Conservation (phyloP, 768 basidiomycete species). For the Suillus luteus region DNA sequence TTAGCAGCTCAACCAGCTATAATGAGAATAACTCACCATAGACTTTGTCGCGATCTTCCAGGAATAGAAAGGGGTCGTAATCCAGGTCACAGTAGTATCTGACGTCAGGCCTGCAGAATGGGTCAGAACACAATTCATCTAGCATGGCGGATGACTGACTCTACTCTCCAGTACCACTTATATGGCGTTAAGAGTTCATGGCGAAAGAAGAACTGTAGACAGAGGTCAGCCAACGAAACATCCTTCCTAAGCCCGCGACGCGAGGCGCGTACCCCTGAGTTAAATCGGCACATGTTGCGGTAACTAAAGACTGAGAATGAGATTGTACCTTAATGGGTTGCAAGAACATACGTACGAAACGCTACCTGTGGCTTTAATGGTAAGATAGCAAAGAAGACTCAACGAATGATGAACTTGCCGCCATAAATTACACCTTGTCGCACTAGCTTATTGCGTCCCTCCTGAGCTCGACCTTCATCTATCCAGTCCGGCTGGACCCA, state of each 20-base stretch:
- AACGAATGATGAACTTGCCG: slow-evolving; percentile 34
- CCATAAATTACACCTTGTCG: slow-evolving; percentile 50
- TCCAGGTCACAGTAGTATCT: slow-evolving; percentile 58
- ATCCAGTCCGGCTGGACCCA: slow-evolving; percentile 78
- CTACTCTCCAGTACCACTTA: slow-evolving; percentile 65
- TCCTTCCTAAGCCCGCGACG: not conserved
- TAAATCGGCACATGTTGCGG: slow-evolving; percentile 79
- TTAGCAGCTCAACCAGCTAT: not conserved
- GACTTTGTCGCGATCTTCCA: slow-evolving; percentile 53
- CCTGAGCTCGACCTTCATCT: slow-evolving; percentile 62
- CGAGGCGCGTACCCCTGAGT: slow-evolving; percentile 54
- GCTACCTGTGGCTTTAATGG: slow-evolving; percentile 36
- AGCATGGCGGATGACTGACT: slow-evolving; percentile 36
- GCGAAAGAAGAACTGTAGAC: slow-evolving; percentile 51
- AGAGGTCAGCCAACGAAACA: slow-evolving; percentile 13
- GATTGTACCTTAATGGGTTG: not conserved
- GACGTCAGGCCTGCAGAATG: slow-evolving; percentile 44
- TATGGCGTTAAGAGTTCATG: slow-evolving; percentile 55
- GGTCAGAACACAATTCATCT: not conserved
- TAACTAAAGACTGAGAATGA: slow-evolving; percentile 39
- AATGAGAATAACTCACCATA: slow-evolving; percentile 40
- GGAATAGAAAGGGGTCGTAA: slow-evolving; percentile 53
- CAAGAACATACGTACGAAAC: slow-evolving; percentile 39
- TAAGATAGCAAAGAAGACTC: slow-evolving; percentile 5
- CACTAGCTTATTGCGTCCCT: slow-evolving; percentile 53